Evolutionary conservation across 2,329 filamentous ascomycete genomes (phyloP).

Genomic region (Colletotrichum trifolii): DNA sequence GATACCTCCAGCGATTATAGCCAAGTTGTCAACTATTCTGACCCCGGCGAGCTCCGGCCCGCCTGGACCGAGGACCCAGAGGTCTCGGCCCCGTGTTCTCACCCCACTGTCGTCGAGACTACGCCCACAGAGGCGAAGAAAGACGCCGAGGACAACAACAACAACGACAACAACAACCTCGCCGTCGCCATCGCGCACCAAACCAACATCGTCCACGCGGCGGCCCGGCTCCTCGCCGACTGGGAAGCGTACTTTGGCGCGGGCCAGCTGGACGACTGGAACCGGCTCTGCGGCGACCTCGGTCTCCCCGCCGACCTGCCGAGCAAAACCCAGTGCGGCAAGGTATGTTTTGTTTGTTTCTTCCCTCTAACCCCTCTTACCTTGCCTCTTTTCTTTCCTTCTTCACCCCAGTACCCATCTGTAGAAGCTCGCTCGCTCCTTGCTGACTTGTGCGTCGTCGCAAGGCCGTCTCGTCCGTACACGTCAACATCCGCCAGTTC

Average conservation of each 20-base stretch:
- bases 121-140: neutral
- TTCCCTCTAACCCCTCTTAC: neutral
- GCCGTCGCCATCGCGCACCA: neutral
- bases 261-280: conserved; percentile 54
- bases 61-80: too few species aligned
- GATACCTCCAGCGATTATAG: too few species aligned
- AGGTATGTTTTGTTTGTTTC: conserved; percentile 47
- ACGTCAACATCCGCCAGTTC: conserved; percentile 63
- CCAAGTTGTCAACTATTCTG: too few species aligned
- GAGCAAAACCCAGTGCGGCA: conserved; percentile 58
- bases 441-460: neutral
- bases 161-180: neutral
- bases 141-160: neutral
- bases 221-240: neutral
- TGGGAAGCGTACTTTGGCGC: conserved; percentile 47
- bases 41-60: too few species aligned
- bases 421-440: neutral
- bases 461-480: conserved; percentile 54
- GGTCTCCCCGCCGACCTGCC: conserved; percentile 49
- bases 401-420: too few species aligned
- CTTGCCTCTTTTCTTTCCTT: neutral
- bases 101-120: neutral
- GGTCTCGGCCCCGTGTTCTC: too few species aligned
- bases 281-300: conserved; percentile 56
- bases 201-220: neutral